Conservation (phyloP, 768 basidiomycete species). For the Mycena vitilis region DNA sequence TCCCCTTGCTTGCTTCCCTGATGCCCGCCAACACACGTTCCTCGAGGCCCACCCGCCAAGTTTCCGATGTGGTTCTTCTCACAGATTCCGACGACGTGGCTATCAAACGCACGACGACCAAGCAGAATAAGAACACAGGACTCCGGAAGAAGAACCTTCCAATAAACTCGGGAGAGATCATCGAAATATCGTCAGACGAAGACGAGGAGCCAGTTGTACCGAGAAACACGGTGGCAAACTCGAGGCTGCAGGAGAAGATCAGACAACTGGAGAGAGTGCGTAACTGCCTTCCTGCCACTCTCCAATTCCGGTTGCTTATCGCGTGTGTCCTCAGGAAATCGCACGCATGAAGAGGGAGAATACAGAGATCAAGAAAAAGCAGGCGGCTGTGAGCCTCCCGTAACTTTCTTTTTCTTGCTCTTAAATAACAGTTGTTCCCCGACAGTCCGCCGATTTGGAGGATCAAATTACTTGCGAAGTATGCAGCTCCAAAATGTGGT, state of each 20-base stretch:
- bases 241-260: slow-evolving; percentile 26
- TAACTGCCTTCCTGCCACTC: too few species aligned
- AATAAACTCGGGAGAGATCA: slow-evolving; percentile 23
- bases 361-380: slow-evolving; percentile 25
- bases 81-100: neutral
- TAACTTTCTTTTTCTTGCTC: neutral
- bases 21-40: slow-evolving; percentile 29
- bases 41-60: slow-evolving; percentile 2
- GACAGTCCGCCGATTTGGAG: slow-evolving; percentile 25
- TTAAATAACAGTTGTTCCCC: neutral
- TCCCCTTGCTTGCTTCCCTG: too few species aligned
- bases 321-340: slow-evolving; percentile 20
- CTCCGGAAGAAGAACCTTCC: slow-evolving; percentile 20
- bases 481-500: slow-evolving; percentile 33
- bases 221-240: neutral
- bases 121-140: slow-evolving; percentile 23
- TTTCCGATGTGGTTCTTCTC: slow-evolving; percentile 14
- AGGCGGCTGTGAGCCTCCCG: slow-evolving; percentile 10
- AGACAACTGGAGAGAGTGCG: slow-evolving; percentile 23
- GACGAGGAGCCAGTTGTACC: slow-evolving; percentile 24
- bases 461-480: slow-evolving; percentile 33
- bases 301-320: neutral
- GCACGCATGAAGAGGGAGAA: slow-evolving; percentile 28
- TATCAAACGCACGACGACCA: slow-evolving; percentile 9
- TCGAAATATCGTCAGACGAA: slow-evolving; percentile 34